phyloP scores from a whole-genome alignment of 2,329 filamentous ascomycete species.

The Pseudovirgaria hyperparasitica region DNA sequence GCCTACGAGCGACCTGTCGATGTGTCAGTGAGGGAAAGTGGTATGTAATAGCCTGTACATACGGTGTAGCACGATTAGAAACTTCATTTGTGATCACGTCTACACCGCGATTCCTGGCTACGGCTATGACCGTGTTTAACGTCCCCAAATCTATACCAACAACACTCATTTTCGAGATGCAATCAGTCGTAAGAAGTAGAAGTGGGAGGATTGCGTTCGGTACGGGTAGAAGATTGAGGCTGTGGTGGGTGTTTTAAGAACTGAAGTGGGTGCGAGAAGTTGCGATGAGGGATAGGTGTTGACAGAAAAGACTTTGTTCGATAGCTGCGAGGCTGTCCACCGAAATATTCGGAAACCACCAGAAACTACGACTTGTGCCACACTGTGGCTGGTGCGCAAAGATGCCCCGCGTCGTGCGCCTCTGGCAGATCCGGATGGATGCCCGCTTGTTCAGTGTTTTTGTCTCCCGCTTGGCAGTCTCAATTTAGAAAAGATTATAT shows the following conservation, averaged over 20 bases:
- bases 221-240: no score
- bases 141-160: slow-evolving; percentile 89
- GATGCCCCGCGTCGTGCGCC: no score
- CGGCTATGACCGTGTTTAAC: slow-evolving; percentile 92
- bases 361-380: slow-evolving; percentile 1
- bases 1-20: slow-evolving; percentile 72
- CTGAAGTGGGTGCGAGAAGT: slow-evolving; percentile 4
- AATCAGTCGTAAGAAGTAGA: slow-evolving; percentile 17
- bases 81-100: slow-evolving; percentile 99
- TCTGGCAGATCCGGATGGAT: no score
- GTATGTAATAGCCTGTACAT: slow-evolving; percentile 36
- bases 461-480: no score
- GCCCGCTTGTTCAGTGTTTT: no score
- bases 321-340: slow-evolving; percentile 3
- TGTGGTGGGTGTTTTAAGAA: slow-evolving; percentile 5
- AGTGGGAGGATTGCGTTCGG: slow-evolving; percentile 1
- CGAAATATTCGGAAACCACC: slow-evolving; percentile 3
- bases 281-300: slow-evolving; percentile 5
- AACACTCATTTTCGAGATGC: slow-evolving; percentile 40
- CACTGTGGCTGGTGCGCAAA: no score
- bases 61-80: slow-evolving; percentile 96
- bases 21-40: slow-evolving; percentile 4
- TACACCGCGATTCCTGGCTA: slow-evolving; percentile 95
- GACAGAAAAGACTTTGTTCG: slow-evolving; percentile 5
- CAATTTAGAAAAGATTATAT: no score